These are phyloP conservation scores for Kluyveromyces lactis DNA, from an alignment of 805 yeast species.

Conservation along the genomic window DNA sequence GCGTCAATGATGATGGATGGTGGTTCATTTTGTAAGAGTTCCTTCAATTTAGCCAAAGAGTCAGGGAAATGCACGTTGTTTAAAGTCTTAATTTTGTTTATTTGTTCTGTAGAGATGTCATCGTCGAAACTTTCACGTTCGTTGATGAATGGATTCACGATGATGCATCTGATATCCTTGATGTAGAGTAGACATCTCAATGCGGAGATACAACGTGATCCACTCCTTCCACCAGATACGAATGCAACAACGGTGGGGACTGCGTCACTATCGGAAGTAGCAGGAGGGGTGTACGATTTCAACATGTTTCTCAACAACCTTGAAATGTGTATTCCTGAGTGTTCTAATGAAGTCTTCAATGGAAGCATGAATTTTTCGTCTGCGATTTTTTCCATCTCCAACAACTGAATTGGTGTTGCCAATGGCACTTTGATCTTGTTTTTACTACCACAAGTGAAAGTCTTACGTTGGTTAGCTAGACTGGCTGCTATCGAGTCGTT, in stretches of 20 bases:
- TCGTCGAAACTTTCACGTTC: conserved; percentile 2
- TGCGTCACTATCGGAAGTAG: background rate
- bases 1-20: conserved; percentile 78
- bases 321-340: conserved; percentile 60
- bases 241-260: conserved; percentile 2
- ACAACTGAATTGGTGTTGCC: conserved; percentile 70
- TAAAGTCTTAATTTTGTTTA: conserved; percentile 41
- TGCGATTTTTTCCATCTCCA: conserved; percentile 62
- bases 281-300: background rate
- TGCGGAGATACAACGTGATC: conserved; percentile 2
- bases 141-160: conserved; percentile 2
- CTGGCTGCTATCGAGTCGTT: conserved; percentile 10
- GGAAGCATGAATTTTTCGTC: conserved; percentile 45
- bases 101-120: conserved; percentile 37
- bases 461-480: conserved; percentile 9
- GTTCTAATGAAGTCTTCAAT: conserved; percentile 44
- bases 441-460: conserved; percentile 1
- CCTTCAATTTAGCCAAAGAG: conserved; percentile 30
- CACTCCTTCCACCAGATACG: conserved; percentile 4
- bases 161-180: conserved; percentile 1
- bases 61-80: conserved; percentile 10
- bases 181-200: conserved; percentile 1
- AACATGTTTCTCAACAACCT: conserved; percentile 9
- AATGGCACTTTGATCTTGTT: conserved; percentile 35
- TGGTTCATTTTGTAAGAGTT: conserved; percentile 36